Conservation (phyloP, 305 asterid genomes). For the Fraxinus dipetala region DNA sequence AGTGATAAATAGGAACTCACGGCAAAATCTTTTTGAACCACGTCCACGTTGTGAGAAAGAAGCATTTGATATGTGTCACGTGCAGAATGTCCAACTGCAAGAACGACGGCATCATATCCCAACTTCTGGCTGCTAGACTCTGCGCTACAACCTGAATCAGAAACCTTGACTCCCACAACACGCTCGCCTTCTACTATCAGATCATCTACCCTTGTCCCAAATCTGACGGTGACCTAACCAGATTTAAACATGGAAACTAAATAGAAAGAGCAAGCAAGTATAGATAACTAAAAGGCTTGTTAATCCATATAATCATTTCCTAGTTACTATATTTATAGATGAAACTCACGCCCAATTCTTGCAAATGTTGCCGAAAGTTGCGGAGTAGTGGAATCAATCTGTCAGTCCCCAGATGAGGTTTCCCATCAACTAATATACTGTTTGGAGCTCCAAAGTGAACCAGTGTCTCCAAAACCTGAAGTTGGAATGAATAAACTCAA, state of each 20-base stretch:
- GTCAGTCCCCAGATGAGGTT: conserved; percentile 99
- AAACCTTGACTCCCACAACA: conserved; percentile 72
- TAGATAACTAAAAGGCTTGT: not conserved
- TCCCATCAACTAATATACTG: conserved; percentile 83
- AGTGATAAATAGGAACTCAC: conserved; percentile 50
- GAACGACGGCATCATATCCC: conserved; percentile 74
- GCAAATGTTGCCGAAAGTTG: conserved; percentile 68
- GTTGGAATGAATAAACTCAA: conserved; percentile 18
- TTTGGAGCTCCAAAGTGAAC: conserved; percentile 91
- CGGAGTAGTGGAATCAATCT: conserved; percentile 77
- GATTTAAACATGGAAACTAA: conserved; percentile 23
- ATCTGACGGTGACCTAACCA: conserved; percentile 53
- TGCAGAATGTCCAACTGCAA: conserved; percentile 98
- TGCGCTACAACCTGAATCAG: conserved; percentile 45
- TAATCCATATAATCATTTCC: conserved; percentile 17
- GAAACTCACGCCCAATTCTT: conserved; percentile 79
- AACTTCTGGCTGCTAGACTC: conserved; percentile 39
- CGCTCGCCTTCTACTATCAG: conserved; percentile 60
- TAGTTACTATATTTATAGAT: conserved; percentile 18
- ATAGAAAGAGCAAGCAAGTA: conserved; percentile 10
- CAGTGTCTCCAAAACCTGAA: conserved; percentile 83
- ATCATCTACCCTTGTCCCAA: conserved; percentile 90
- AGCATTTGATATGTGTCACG: conserved; percentile 58
- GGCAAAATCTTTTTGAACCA: conserved; percentile 77
- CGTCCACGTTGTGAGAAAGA: conserved; percentile 44